Evolutionary conservation across 176 grass and related monocot species (phyloP).

Genomic region (Raddia guianensis): DNA sequence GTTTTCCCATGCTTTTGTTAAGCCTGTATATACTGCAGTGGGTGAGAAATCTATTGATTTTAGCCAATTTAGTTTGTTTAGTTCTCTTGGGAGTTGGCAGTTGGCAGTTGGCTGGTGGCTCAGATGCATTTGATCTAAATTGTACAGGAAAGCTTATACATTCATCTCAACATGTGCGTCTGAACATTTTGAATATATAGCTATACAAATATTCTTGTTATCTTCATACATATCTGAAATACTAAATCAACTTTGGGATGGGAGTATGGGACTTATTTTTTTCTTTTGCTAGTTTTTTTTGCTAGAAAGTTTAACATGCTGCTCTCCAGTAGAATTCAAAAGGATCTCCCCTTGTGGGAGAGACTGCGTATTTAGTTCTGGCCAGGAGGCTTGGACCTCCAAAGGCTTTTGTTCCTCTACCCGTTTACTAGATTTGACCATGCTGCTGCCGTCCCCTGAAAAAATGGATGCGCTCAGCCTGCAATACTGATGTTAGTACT

Average conservation of each 20-base stretch:
- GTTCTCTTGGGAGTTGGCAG: not conserved
- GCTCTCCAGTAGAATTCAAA: not conserved
- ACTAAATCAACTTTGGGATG: not conserved
- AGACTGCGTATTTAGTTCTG: too few species aligned
- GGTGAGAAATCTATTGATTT: not conserved
- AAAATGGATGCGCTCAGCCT: not conserved
- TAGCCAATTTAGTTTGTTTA: conserved; percentile 15
- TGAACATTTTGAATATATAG: not conserved
- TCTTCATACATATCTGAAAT: conserved; percentile 20
- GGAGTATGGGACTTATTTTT: not conserved
- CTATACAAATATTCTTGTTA: not conserved
- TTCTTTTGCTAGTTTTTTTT: not conserved
- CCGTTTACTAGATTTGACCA: too few species aligned
- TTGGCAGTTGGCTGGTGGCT: not conserved
- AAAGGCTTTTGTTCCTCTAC: too few species aligned
- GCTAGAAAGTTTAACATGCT: not conserved
- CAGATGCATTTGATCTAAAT: not conserved
- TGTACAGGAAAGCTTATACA: not conserved
- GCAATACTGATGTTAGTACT: conserved; percentile 30
- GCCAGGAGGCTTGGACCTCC: too few species aligned
- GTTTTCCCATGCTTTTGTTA: not conserved
- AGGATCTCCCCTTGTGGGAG: too few species aligned
- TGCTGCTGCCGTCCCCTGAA: too few species aligned
- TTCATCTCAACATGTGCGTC: not conserved
- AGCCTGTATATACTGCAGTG: not conserved